A percentile compares a stretch with the other conserved stretches of the same genome.
phyloP scores from a whole-genome alignment of 1,139 yeast genomes.

The Scheffersomyces cryptocercus region DNA sequence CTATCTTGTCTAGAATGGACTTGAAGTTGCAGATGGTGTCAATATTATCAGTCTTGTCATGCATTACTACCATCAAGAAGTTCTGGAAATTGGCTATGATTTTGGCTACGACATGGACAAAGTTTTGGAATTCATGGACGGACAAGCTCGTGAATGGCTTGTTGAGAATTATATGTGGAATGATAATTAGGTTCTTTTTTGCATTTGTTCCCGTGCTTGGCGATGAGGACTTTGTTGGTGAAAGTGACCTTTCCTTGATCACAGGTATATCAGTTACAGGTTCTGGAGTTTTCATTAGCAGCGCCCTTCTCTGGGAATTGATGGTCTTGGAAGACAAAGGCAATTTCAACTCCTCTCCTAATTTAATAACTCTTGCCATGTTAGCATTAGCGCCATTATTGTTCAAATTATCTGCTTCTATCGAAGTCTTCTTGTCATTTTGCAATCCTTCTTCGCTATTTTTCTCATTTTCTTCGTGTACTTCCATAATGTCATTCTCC shows the following conservation, averaged over 20 bases:
- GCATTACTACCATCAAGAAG: slow-evolving; percentile 19
- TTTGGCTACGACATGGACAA: slow-evolving; percentile 39
- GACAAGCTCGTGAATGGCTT: slow-evolving; percentile 44
- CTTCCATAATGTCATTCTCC: slow-evolving; percentile 29
- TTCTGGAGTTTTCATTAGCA: slow-evolving; percentile 4
- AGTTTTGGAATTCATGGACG: slow-evolving; percentile 39
- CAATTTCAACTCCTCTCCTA: slow-evolving; percentile 37
- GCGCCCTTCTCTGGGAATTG: slow-evolving; percentile 34
- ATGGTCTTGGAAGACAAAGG: slow-evolving; percentile 47
- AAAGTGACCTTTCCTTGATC: slow-evolving; percentile 2
- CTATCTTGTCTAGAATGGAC: slow-evolving; percentile 20
- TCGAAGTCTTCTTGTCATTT: slow-evolving; percentile 4
- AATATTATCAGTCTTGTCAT: slow-evolving; percentile 5
- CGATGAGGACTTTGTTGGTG: slow-evolving; percentile 1
- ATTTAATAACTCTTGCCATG: slow-evolving; percentile 33
- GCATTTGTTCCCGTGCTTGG: slow-evolving; percentile 1
- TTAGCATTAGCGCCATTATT: slow-evolving; percentile 6
- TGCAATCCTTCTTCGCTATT: slow-evolving; percentile 11
- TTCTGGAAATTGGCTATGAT: slow-evolving; percentile 38
- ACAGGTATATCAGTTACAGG: slow-evolving; percentile 3
- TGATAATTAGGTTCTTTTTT: slow-evolving; percentile 32
- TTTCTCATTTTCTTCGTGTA: slow-evolving; percentile 15
- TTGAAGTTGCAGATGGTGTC: slow-evolving; percentile 23
- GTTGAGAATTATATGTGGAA: slow-evolving; percentile 45
- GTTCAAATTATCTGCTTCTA: background rate